Evolutionary conservation across 495 filamentous ascomycete genomes (phyloP).

Genomic region (Daldinia decipiens): DNA sequence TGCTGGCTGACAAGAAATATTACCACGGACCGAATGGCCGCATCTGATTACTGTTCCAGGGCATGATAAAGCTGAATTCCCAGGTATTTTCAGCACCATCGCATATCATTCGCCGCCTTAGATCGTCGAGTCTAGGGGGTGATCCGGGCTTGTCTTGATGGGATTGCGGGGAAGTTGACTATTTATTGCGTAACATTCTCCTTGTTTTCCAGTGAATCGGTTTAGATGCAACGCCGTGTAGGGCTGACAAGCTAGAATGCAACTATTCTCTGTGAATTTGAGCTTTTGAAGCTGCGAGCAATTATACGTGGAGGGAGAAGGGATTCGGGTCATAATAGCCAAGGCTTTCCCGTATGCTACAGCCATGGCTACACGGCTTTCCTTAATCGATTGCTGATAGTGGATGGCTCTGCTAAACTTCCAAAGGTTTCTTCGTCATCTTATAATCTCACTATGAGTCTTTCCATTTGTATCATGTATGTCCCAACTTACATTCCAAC

Average conservation of each 20-base stretch:
- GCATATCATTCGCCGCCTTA: conserved; percentile 15
- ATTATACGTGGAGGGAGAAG: too few relatives aligned
- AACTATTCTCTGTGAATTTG: neutral
- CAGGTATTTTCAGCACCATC: conserved; percentile 26
- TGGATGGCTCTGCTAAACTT: too few relatives aligned
- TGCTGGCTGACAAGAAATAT: conserved; percentile 9
- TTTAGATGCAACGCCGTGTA: too few relatives aligned
- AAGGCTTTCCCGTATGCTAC: too few relatives aligned
- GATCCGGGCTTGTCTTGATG: neutral
- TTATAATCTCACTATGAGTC: too few relatives aligned
- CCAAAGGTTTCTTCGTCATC: too few relatives aligned
- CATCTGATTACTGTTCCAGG: conserved; percentile 23
- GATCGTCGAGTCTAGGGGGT: neutral
- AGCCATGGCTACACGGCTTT: too few relatives aligned
- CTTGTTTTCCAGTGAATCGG: neutral
- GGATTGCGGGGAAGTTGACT: conserved; percentile 38
- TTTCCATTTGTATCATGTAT: too few relatives aligned
- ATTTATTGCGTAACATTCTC: neutral
- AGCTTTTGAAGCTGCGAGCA: neutral
- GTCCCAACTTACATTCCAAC: too few relatives aligned
- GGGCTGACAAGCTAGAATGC: neutral
- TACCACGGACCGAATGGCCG: conserved; percentile 30
- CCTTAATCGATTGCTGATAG: too few relatives aligned
- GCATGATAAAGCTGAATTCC: conserved; percentile 10
- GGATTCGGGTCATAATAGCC: too few relatives aligned